Conservation (phyloP, 352 stramenopile species). For the Pythium utonaiense region DNA sequence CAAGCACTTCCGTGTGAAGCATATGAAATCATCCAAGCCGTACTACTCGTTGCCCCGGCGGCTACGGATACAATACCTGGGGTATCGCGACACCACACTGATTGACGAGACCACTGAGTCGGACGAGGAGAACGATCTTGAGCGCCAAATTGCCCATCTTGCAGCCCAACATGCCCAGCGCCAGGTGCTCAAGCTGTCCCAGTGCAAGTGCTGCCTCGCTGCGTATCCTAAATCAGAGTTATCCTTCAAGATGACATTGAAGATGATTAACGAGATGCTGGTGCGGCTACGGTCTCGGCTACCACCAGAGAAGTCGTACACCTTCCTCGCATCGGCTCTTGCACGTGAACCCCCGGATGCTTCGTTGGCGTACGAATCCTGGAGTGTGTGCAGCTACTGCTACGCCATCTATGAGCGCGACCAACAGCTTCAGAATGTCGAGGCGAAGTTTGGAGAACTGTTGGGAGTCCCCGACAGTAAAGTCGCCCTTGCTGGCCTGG, state of each 20-base stretch:
- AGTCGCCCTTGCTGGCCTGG: conserved; percentile 37
- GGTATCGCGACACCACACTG: conserved; percentile 61
- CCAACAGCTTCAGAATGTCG: conserved; percentile 67
- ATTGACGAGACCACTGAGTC: conserved; percentile 55
- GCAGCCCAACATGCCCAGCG: conserved; percentile 38
- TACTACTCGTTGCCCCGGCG: conserved; percentile 40
- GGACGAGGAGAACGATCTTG: conserved; percentile 34
- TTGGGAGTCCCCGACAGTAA: conserved; percentile 43
- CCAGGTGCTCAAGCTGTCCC: conserved; percentile 64
- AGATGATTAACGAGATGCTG: conserved; percentile 86
- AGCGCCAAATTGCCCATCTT: conserved; percentile 11
- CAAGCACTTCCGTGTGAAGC: conserved; percentile 60
- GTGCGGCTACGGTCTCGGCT: conserved; percentile 56
- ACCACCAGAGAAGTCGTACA: conserved; percentile 42
- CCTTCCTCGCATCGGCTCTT: conserved; percentile 45
- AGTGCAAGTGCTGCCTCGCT: conserved; percentile 79
- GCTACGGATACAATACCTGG: conserved; percentile 45
- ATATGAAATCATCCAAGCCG: conserved; percentile 29
- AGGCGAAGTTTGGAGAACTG: conserved; percentile 51
- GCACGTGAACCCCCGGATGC: conserved; percentile 41
- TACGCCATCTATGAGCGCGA: conserved; percentile 85
- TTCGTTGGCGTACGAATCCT: conserved; percentile 75
- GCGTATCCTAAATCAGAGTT: conserved; percentile 72
- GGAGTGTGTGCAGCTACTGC: conserved; percentile 81
- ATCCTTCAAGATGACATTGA: conserved; percentile 85